Base-by-base conservation (phyloP, 768 basidiomycete species). In the Imleria badia region DNA sequence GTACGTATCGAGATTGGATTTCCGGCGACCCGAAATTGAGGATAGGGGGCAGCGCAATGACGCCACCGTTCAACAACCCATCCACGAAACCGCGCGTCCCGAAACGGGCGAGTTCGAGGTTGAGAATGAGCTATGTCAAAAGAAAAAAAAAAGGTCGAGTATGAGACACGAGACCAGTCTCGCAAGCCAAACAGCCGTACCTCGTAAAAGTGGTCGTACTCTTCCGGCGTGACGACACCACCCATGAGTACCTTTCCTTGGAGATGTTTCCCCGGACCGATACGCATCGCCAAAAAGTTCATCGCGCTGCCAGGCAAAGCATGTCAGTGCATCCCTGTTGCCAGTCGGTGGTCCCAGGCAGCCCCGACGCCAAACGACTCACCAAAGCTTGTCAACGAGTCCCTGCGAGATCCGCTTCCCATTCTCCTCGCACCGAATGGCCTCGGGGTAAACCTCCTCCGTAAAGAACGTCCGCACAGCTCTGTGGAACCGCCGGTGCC, bases 151-250 rank as follows among this genome's bases (percentile, higher is more conserved):
- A 23, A 14, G n/a, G 14, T 36, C 44, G 17, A 20, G 39, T n/a
- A 22, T 60, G 46, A 53, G 53, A 20, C 14, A 9, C 26, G 12
- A 41, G 31, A n/a, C 13, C n/a, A 13, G 6, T 6, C 6, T 17
- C 22, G 2, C 41, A 33, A 36, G 14, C 23, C 23, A 31, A n/a
- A 56, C 62, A 12, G 56, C 14, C 17, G 33, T 52, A 86, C 88
- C 77, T 92, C 95, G 65, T 97, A 88, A 79, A 98, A 98, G 66
- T 95, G 94, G 70, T 97, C 91, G 63, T 89, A 98, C 54, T 88
- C 83, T 66, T 95, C 92, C 7, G 92, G 87, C 59, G 82, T 83
- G 39, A 95, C 85, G 23, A 87, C 65, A 5, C 93, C 95, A 48
- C 81, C 84, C 80, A 94, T 86, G 23, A 98, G 75, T 31, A 77